phyloP scores from a whole-genome alignment of 495 filamentous ascomycete species.

The Staphylotrichum tortipilum region DNA sequence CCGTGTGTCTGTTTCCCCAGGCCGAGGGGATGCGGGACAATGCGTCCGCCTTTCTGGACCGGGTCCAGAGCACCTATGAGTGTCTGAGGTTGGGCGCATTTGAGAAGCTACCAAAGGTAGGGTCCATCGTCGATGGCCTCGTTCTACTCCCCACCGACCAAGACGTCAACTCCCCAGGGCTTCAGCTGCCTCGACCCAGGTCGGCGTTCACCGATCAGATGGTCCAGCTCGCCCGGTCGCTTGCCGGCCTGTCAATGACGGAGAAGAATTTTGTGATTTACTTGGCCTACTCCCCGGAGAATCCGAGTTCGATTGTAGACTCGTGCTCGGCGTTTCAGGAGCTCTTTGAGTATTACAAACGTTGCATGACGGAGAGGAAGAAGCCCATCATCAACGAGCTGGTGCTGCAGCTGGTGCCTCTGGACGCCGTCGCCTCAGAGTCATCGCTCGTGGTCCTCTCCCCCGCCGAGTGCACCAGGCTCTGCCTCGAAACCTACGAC shows the following conservation, averaged over 20 bases:
- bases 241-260: slow-evolving; percentile 26
- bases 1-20: slow-evolving; percentile 71
- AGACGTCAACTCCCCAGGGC: slow-evolving; percentile 23
- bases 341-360: slow-evolving; percentile 62
- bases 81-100: slow-evolving; percentile 70
- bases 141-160: slow-evolving; percentile 42
- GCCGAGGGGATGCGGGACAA: slow-evolving; percentile 49
- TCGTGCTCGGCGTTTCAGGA: slow-evolving; percentile 71
- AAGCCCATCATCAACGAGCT: slow-evolving; percentile 53
- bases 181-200: slow-evolving; percentile 18
- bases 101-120: slow-evolving; percentile 44
- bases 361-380: slow-evolving; percentile 43
- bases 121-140: slow-evolving; percentile 50
- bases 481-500: slow-evolving; percentile 83
- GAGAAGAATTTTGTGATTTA: slow-evolving; percentile 70
- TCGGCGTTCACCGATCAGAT: slow-evolving; percentile 23
- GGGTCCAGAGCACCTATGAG: slow-evolving; percentile 67
- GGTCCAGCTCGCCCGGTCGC: slow-evolving; percentile 26
- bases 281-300: slow-evolving; percentile 67
- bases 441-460: slow-evolving; percentile 58
- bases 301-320: slow-evolving; percentile 57
- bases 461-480: slow-evolving; percentile 53
- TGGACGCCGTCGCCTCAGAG: slow-evolving; percentile 58
- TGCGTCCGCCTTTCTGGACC: slow-evolving; percentile 60
- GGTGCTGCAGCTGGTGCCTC: slow-evolving; percentile 74